Evolutionary conservation across 1,139 yeast species (phyloP).

Genomic region (Yamadazyma aaseri): DNA sequence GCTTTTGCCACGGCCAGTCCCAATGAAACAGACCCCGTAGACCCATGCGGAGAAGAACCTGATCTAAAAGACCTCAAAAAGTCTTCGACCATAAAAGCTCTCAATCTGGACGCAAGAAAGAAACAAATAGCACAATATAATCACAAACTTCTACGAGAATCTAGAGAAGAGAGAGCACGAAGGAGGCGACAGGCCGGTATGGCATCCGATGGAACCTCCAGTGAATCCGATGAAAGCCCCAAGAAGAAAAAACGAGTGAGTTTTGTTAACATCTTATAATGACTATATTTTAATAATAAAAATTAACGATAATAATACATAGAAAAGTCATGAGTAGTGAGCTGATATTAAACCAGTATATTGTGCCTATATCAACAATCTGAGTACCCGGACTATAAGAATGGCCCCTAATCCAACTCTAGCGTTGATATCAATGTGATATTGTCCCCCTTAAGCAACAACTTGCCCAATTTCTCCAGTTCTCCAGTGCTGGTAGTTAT

Average conservation of each 20-base stretch:
- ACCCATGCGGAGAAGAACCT: no score
- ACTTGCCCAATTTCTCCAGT: slow-evolving; percentile 44
- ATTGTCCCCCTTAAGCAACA: slow-evolving; percentile 90
- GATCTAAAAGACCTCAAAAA: no score
- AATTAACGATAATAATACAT: no score
- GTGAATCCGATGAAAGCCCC: slow-evolving; percentile 14
- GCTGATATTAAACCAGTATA: no score
- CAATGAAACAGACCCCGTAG: neutral
- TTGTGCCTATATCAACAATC: no score
- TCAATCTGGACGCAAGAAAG: slow-evolving; percentile 24
- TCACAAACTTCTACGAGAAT: slow-evolving; percentile 21
- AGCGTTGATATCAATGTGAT: slow-evolving; percentile 73
- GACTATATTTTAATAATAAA: no score
- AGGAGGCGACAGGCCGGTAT: slow-evolving; percentile 17
- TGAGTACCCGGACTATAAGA: no score
- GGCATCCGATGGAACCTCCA: slow-evolving; percentile 13
- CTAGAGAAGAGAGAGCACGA: slow-evolving; percentile 24
- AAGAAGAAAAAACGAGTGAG: slow-evolving; percentile 22
- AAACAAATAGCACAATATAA: slow-evolving; percentile 30
- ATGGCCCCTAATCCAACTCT: slow-evolving; percentile 27
- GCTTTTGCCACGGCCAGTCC: neutral
- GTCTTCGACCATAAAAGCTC: slow-evolving; percentile 17
- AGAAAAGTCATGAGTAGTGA: no score
- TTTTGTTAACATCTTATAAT: slow-evolving; percentile 11
- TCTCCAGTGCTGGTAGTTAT: slow-evolving; percentile 46